Percentiles rank a stretch among this genome's conserved stretches.
Evolutionary conservation across 306 rosid species (phyloP).

Genomic region (Boehmeria nivea): DNA sequence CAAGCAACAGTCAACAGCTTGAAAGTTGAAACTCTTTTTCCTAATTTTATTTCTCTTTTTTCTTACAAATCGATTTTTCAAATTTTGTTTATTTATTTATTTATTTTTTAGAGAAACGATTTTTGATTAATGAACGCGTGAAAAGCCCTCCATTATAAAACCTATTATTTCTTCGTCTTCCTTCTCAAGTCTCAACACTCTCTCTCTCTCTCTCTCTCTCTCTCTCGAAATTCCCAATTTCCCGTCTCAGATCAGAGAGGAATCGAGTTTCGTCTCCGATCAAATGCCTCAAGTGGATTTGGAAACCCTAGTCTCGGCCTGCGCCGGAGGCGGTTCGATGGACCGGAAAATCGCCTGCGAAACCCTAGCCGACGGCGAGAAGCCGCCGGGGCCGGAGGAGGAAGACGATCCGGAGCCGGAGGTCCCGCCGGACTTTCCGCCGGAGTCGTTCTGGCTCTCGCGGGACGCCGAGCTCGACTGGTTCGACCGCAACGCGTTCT

Average conservation of each 20-base stretch:
- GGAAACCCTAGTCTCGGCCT: slow-evolving; percentile 67
- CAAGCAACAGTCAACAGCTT: no score
- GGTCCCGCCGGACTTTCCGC: slow-evolving; percentile 53
- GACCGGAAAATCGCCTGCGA: slow-evolving; percentile 70
- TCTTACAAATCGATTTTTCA: no score
- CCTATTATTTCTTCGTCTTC: slow-evolving; percentile 2
- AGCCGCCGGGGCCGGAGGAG: background rate
- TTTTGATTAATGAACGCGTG: background rate
- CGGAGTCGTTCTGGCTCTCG: slow-evolving; percentile 86
- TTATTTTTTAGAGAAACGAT: background rate
- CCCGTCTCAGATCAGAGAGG: background rate
- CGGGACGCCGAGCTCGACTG: slow-evolving; percentile 80
- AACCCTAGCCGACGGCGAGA: slow-evolving; percentile 38
- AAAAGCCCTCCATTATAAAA: slow-evolving; percentile 8
- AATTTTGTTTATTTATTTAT: background rate
- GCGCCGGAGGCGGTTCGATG: slow-evolving; percentile 51
- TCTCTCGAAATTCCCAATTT: background rate
- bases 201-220: slow-evolving; percentile 2
- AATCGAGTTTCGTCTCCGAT: background rate
- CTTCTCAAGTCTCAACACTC: slow-evolving; percentile 3
- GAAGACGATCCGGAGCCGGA: slow-evolving; percentile 27
- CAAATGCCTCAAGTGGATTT: slow-evolving; percentile 78
- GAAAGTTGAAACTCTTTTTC: no score
- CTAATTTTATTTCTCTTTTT: no score
- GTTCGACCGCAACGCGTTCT: slow-evolving; percentile 82